phyloP scores from a whole-genome alignment of 495 filamentous ascomycete genomes.

The Penicillium dipodomyicola region DNA sequence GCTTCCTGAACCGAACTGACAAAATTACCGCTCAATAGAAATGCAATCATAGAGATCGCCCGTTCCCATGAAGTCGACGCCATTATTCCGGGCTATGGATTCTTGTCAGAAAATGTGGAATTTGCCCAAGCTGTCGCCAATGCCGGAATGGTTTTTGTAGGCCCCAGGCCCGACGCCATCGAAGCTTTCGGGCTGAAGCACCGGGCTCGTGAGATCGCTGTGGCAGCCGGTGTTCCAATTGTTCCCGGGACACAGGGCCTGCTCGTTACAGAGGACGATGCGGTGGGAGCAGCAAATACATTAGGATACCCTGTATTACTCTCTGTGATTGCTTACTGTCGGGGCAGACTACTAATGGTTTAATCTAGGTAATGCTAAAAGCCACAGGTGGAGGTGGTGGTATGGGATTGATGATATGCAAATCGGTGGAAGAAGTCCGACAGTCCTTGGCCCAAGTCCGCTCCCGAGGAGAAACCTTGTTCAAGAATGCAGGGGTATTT shows the following conservation, averaged over 20 bases:
- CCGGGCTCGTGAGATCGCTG: constrained; percentile 49
- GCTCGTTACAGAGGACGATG: constrained; percentile 37
- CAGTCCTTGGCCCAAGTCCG: constrained; percentile 35
- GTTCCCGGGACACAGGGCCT: constrained; percentile 50
- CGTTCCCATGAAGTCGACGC: constrained; percentile 42
- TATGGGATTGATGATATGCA: constrained; percentile 16
- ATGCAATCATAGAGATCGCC: constrained; percentile 50
- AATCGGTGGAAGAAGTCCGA: constrained; percentile 37
- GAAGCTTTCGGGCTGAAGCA: constrained; percentile 59
- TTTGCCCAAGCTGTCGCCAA: constrained; percentile 48
- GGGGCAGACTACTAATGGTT: constrained; percentile 15
- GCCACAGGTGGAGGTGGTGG: too few relatives aligned
- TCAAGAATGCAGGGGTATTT: constrained; percentile 48
- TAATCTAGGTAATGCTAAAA: too few relatives aligned
- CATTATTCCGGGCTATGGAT: constrained; percentile 58
- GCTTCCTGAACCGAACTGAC: background rate
- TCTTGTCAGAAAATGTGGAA: constrained; percentile 57
- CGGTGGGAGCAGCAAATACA: constrained; percentile 37
- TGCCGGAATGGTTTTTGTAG: constrained; percentile 55
- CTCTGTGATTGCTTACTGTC: background rate
- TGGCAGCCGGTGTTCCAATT: constrained; percentile 51
- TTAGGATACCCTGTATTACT: constrained; percentile 48
- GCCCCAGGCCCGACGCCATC: constrained; percentile 53
- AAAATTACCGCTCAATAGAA: constrained; percentile 21
- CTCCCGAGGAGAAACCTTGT: constrained; percentile 39